Conservation (phyloP, 192 early-diverging fungal species). For the Entophlyctis luteolus region DNA sequence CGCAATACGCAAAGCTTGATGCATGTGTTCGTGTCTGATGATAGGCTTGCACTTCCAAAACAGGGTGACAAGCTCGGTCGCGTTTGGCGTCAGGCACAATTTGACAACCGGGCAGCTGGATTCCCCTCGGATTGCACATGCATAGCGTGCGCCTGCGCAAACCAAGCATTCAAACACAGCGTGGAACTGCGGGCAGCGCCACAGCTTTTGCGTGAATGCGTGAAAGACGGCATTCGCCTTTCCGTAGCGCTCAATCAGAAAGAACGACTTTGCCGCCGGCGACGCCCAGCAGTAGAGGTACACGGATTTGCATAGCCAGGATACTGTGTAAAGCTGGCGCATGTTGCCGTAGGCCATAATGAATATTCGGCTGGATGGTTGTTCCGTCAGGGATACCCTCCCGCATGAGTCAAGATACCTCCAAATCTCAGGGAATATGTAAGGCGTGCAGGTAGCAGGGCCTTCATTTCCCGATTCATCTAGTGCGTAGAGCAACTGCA, state of each 20-base stretch:
- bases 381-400: too few species aligned
- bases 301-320: not conserved
- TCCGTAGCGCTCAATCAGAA: not conserved
- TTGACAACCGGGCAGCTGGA: not conserved
- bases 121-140: not conserved
- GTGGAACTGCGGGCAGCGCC: not conserved
- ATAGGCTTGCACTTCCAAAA: not conserved
- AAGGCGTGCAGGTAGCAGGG: too few species aligned
- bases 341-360: not conserved
- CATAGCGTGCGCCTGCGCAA: not conserved
- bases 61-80: not conserved
- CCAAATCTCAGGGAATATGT: not conserved
- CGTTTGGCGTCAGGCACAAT: not conserved
- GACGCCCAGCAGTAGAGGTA: not conserved
- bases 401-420: too few species aligned
- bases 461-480: too few species aligned
- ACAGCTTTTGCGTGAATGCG: not conserved
- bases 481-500: too few species aligned
- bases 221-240: not conserved
- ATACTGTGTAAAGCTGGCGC: not conserved
- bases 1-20: not conserved
- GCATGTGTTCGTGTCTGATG: not conserved
- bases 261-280: not conserved
- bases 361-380: not conserved
- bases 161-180: not conserved